Evolutionary conservation across 73 alveolate species (phyloP), one percentile per base, ranked within the genome.

Genomic region (Tetrahymena malaccensis): DNA sequence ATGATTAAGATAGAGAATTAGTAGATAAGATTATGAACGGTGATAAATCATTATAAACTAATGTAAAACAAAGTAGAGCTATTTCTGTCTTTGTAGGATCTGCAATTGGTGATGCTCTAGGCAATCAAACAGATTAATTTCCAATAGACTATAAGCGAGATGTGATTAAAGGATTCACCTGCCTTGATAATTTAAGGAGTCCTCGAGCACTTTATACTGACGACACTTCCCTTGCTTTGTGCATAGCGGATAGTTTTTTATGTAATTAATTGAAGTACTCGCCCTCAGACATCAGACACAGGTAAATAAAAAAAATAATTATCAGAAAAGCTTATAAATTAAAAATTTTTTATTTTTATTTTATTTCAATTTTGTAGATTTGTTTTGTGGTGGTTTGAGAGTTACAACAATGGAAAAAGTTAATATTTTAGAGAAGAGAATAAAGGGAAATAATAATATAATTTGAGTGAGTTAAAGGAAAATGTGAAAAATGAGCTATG

Each of bases 71-170:
- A 34, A 43, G 38, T n/a, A 85, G 94, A 34, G 55, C 94, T 85
- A 43, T 85, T 43, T 85, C 55, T 27, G 34, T 25, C 4, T 43
- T 85, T 38, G 31, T 85, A 7, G 94, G 94, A 0, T 85, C 83
- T 43, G 83, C 94, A n/a, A 43, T 85, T 21, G 94, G 84, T 85
- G 94, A 85, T 85, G 38, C 84, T 85, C 12, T 38, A 85, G 94
- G 94, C 2, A 43, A 38, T 22, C 11, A 43, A 43, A 38, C 83
- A 43, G 94, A 85, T 22, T 85, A 43, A 22, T 43, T 43, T 27
- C 57, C 57, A 8, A 12, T 85, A 27, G 94, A 85, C 35, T 85
- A 85, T 27, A 21, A 85, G 21, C 34, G 94, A 34, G 84, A 85
- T 43, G 21, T 43, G 5, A 85, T 85, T 8, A 85, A 38, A 33